phyloP scores from a whole-genome alignment of 1,284 basidiomycete species.

The Ganoderma resinaceum region DNA sequence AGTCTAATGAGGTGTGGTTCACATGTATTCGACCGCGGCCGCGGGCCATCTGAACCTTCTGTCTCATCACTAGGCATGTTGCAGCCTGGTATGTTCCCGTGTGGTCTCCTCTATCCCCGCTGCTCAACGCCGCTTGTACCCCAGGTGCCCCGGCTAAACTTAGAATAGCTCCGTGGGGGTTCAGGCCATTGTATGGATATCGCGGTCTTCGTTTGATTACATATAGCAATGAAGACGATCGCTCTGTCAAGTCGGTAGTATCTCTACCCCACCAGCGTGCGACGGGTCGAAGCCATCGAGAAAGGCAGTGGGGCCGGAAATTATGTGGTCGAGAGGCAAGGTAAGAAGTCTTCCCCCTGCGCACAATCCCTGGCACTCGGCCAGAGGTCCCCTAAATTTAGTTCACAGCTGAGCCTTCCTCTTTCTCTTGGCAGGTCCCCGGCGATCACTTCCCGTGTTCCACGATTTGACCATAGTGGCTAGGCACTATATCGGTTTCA shows the following conservation, averaged over 20 bases:
- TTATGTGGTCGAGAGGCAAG: not conserved
- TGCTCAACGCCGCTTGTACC: not conserved
- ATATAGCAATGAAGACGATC: not conserved
- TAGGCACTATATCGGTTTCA: no score
- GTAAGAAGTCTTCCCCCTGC: not conserved
- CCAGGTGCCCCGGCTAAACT: not conserved
- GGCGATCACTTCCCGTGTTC: not conserved
- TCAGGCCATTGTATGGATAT: not conserved
- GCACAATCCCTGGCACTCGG: not conserved
- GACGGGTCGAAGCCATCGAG: not conserved
- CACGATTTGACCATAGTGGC: not conserved
- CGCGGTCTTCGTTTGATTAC: not conserved
- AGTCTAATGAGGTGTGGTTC: slow-evolving; percentile 43
- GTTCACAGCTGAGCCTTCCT: not conserved
- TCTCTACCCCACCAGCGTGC: not conserved
- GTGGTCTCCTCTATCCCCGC: not conserved
- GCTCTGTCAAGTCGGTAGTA: not conserved
- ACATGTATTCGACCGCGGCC: not conserved
- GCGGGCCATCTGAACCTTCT: not conserved
- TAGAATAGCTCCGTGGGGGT: not conserved
- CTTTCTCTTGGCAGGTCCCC: not conserved
- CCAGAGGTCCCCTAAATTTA: not conserved
- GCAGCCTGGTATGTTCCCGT: not conserved
- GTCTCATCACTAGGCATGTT: not conserved
- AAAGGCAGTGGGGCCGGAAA: not conserved